Percentiles rank a stretch among this genome's conserved stretches.
phyloP scores from a whole-genome alignment of 768 basidiomycete genomes.

The Russula olivacea region DNA sequence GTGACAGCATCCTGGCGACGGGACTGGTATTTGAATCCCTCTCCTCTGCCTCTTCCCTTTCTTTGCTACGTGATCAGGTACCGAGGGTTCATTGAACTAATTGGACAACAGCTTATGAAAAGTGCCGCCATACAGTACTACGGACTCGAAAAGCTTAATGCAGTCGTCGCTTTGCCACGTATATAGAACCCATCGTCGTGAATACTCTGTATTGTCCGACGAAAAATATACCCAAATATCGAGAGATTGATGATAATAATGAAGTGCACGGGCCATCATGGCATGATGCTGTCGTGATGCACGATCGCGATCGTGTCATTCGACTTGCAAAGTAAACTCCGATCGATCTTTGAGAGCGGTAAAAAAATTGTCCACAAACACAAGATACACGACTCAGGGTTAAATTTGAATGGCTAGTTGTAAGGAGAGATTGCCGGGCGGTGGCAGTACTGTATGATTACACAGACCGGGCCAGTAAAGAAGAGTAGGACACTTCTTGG shows the following conservation, averaged over 20 bases:
- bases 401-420: background rate
- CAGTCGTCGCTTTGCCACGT: background rate
- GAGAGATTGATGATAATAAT: background rate
- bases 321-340: background rate
- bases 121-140: constrained; percentile 1
- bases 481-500: background rate
- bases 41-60: no score
- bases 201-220: background rate
- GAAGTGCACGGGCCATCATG: background rate
- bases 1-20: background rate
- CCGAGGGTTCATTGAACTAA: background rate
- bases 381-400: constrained; percentile 1
- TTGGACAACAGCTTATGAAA: constrained; percentile 1
- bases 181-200: background rate
- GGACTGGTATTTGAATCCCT: no score
- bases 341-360: background rate
- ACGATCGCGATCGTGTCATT: background rate
- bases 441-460: constrained; percentile 6
- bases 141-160: constrained; percentile 1
- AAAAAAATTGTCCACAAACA: constrained; percentile 7
- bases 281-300: no score
- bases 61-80: background rate
- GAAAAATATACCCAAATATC: constrained; percentile 16
- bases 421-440: background rate
- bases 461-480: background rate